These are phyloP conservation scores for Myochromella boudieri DNA, from an alignment of 768 basidiomycete species.

Conservation along the genomic window DNA sequence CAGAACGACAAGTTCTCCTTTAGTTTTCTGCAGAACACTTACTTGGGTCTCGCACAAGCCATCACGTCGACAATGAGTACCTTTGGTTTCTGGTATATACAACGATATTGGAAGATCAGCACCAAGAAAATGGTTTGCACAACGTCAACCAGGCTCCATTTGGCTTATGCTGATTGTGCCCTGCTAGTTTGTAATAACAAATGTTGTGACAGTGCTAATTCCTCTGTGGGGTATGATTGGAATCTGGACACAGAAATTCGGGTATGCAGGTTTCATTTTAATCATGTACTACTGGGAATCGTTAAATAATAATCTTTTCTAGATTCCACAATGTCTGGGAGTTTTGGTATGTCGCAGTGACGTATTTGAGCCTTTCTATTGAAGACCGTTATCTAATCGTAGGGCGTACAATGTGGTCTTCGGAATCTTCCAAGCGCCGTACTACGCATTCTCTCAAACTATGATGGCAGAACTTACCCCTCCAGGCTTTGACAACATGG, in stretches of 20 bases:
- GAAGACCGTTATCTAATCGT: background rate
- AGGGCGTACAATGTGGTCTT: conserved; percentile 82
- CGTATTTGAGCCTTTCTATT: too few species aligned
- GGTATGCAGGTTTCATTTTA: conserved; percentile 40
- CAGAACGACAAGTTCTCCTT: conserved; percentile 82
- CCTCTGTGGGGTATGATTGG: conserved; percentile 88
- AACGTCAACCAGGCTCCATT: background rate
- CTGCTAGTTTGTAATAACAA: conserved; percentile 69
- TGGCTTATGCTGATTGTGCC: background rate
- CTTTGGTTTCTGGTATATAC: conserved; percentile 82
- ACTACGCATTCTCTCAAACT: conserved; percentile 83
- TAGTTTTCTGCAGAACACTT: conserved; percentile 80
- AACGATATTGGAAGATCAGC: conserved; percentile 72
- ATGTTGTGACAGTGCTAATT: conserved; percentile 73
- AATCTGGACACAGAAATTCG: conserved; percentile 74
- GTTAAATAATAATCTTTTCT: too few species aligned
- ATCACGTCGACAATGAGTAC: conserved; percentile 73
- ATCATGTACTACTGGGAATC: background rate
- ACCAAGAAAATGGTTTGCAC: conserved; percentile 78
- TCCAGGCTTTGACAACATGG: conserved; percentile 83
- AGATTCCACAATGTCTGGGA: conserved; percentile 85
- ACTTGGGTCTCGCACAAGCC: conserved; percentile 74
- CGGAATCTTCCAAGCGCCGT: conserved; percentile 83
- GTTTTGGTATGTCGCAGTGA: conserved; percentile 69
- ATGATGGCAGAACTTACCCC: conserved; percentile 91